Percentiles rank a stretch among this genome's conserved stretches.
phyloP scores from a whole-genome alignment of 257 asterid species.

The Agastache rugosa region DNA sequence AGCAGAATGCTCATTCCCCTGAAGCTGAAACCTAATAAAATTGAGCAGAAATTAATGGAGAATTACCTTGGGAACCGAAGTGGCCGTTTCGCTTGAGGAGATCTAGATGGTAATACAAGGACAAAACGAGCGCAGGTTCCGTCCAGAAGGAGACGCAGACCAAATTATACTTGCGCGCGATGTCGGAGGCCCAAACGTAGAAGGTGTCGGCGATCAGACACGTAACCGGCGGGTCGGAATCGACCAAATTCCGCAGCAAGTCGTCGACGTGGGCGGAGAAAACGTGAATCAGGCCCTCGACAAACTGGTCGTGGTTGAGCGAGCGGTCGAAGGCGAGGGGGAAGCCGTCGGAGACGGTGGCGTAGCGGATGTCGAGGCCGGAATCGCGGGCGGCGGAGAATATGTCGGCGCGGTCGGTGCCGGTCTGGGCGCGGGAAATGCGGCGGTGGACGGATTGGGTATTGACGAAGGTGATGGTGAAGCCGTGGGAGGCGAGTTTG shows the following conservation, averaged over 20 bases:
- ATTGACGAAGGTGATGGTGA: slow-evolving; percentile 72
- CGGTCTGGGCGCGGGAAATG: slow-evolving; percentile 57
- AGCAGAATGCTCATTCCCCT: background rate
- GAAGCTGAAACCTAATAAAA: background rate
- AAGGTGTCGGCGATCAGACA: slow-evolving; percentile 76
- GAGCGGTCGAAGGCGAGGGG: slow-evolving; percentile 69
- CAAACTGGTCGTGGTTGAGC: slow-evolving; percentile 62
- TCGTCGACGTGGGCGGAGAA: slow-evolving; percentile 68
- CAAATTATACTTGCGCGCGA: slow-evolving; percentile 59
- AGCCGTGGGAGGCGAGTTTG: slow-evolving; percentile 72
- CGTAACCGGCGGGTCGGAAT: slow-evolving; percentile 56
- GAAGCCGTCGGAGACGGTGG: slow-evolving; percentile 72
- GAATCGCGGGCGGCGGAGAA: slow-evolving; percentile 62
- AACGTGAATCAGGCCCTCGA: slow-evolving; percentile 63
- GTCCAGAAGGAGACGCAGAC: slow-evolving; percentile 78
- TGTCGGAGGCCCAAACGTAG: slow-evolving; percentile 60
- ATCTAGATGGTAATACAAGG: slow-evolving; percentile 70
- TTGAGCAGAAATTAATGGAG: background rate
- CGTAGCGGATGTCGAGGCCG: slow-evolving; percentile 74
- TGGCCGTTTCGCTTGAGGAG: slow-evolving; percentile 72
- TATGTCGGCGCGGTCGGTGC: slow-evolving; percentile 43
- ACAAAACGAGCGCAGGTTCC: slow-evolving; percentile 69
- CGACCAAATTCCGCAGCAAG: slow-evolving; percentile 47
- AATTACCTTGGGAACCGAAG: slow-evolving; percentile 55
- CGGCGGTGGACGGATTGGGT: slow-evolving; percentile 73